phyloP scores from a whole-genome alignment of 176 grass and related monocot genomes.

The Oryza meridionalis region DNA sequence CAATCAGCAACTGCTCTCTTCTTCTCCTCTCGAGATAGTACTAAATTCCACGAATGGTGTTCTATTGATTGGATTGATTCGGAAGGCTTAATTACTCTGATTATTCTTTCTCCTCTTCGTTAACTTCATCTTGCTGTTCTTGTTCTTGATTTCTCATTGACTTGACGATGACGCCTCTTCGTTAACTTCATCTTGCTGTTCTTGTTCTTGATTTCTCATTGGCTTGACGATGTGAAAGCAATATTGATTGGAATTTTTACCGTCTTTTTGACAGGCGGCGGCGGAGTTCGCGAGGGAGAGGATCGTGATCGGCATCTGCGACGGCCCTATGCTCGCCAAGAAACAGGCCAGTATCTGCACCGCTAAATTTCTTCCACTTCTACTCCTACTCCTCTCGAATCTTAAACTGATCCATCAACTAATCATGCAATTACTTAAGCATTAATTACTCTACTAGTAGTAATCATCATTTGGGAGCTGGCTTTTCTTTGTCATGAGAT shows the following conservation, averaged over 20 bases:
- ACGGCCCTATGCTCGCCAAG: conserved; percentile 92
- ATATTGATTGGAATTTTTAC: neutral
- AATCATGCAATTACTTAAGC: neutral
- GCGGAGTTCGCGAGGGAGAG: conserved; percentile 69
- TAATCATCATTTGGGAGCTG: neutral
- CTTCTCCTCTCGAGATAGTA: neutral
- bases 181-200: neutral
- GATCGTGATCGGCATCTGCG: conserved; percentile 85
- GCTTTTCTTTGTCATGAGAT: neutral
- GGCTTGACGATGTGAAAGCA: neutral
- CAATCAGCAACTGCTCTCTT: neutral
- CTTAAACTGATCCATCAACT: neutral
- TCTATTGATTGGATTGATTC: neutral
- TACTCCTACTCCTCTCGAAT: neutral
- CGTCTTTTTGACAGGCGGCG: conserved; percentile 51
- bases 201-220: neutral
- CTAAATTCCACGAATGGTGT: neutral
- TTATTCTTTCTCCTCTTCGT: too few relatives aligned
- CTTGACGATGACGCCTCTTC: neutral
- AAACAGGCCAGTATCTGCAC: conserved; percentile 57
- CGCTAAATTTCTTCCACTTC: neutral
- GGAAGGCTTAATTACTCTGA: too few relatives aligned
- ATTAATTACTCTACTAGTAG: neutral
- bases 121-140: too few relatives aligned
- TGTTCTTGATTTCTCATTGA: neutral